Conservation (phyloP, 306 rosid species). For the Argentina anserina region DNA sequence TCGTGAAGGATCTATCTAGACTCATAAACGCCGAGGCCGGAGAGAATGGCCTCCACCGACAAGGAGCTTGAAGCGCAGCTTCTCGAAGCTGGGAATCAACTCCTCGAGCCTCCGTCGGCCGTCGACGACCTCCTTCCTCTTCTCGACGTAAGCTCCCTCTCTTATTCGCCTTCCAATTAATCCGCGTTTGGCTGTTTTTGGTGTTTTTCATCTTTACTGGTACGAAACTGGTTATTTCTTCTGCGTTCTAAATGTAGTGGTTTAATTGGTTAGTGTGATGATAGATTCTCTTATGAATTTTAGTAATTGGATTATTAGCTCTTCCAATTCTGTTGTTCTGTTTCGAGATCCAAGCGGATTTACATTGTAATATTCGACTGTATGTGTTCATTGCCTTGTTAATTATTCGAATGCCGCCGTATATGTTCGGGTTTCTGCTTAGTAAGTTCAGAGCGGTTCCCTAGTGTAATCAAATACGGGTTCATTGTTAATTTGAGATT, state of each 20-base stretch:
- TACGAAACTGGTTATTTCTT: not conserved
- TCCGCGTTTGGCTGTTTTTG: not conserved
- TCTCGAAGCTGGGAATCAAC: constrained; percentile 64
- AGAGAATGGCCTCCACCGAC: constrained; percentile 53
- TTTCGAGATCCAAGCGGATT: constrained; percentile 16
- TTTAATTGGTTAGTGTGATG: not conserved
- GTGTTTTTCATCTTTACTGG: not conserved
- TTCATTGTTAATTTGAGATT: not conserved
- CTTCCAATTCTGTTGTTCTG: not conserved
- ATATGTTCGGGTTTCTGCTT: too few species aligned
- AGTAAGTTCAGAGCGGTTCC: not conserved
- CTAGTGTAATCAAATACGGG: not conserved
- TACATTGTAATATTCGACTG: not conserved
- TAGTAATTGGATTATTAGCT: not conserved
- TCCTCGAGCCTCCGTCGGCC: constrained; percentile 63
- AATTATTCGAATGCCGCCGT: too few species aligned
- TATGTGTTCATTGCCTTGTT: not conserved
- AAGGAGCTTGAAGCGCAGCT: constrained; percentile 60
- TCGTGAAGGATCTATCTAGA: constrained; percentile 45
- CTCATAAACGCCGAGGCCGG: constrained; percentile 4
- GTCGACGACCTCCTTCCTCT: constrained; percentile 67
- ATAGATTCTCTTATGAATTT: constrained; percentile 1
- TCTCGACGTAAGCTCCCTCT: constrained; percentile 51
- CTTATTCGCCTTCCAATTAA: not conserved
- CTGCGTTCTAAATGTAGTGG: constrained; percentile 2